Base-by-base conservation (phyloP, 352 stramenopile genomes). In the Globisporangium recalcitrans region DNA sequence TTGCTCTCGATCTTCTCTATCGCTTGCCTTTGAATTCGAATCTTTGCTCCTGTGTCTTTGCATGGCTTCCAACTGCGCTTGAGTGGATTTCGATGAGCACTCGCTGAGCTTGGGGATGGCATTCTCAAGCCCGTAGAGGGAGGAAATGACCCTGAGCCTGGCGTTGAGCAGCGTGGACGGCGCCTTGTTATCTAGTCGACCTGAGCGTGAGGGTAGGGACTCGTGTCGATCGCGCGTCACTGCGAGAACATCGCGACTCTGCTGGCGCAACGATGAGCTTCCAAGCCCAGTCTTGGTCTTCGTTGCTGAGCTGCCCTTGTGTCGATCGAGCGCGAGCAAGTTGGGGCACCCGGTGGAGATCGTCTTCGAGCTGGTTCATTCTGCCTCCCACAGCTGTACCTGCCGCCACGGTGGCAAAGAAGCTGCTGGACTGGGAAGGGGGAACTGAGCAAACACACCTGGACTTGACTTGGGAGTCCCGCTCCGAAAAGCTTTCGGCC, bases 261-360 rank as follows among this genome's bases (percentile, higher is more conserved):
- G 51, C 4, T 19, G 44, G 4, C 16, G 8, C 16, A 21, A 4
- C 0, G n/a, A n/a, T n/a, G 38, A 46, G 38, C 16, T 8, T 46
- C 16, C 38, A 16, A 4, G 9, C 6, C 2, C 4, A 4, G 34
- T 4, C 36, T 54, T 9, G 26, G 24, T 48, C 24, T 8, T 16
- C 16, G 21, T 51, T 32, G 24, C 11, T 27, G 56, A 60, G 21
- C 9, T 16, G 6, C 14, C 19, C 16, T 46, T 46, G 38, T 40
- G 24, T 58, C 52, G 26, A 22, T 52, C 48, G 64, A 14, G 36
- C 16, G 44, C 71, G 40, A 38, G 63, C 77, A 32, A 90, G 72
- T 10, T 78, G 62, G 34, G 87, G 64, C 46, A 90, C 77, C 31
- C 80, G 80, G 36, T 77, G 71, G 38, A 85, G 59, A 64, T 88